Evolutionary conservation across 306 rosid genomes (phyloP), one percentile per base, ranked within the genome.

Genomic region (Vicia villosa): DNA sequence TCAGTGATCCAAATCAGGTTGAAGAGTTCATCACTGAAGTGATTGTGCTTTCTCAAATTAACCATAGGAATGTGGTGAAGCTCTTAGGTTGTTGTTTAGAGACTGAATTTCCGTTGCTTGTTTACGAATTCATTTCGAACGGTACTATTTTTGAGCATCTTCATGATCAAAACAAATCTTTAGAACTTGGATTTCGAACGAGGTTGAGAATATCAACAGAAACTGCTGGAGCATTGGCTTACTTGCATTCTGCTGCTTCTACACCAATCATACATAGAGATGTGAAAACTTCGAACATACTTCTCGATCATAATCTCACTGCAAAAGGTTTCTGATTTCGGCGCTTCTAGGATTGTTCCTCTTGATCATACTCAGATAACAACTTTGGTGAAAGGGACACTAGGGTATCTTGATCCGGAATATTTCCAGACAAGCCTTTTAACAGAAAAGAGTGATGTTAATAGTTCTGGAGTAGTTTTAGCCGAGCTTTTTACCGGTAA

Each of bases 371-470:
- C 34, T 40, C 77, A 86, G 3, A 7, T 83, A 43, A 62, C 75
- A 0, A 86, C 90, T 1, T 47, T 86, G 74, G 87, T 83, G 42
- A 73, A 75, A 8, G 90, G 90, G n/a, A 86, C 90, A 13, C 24
- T 69, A 0, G 87, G 86, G 1, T 86, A 83, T 51, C 73, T 86
- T 5, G 87, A 86, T 24, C 87, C 87, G 0, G 83, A 85, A 30
- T 87, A 83, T 37, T 46, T 85, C 36, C 78, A 57, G 2, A 73
- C 85, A 8, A 79, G 86, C 20, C 78, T 77, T 1, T 38, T 85
- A 45, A 45, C 86, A 12, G 82, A 80, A 22, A 87, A 87, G n/a
- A 87, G 89, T 56, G 92, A 85, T 71, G 92, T 87, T 0, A 81
- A 86, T 36, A 83, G 92, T 17, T 87, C 85, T n/a, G 89, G 85